Evolutionary conservation across 1,139 yeast species (phyloP).

Genomic region (Geotrichum aggregatum): DNA sequence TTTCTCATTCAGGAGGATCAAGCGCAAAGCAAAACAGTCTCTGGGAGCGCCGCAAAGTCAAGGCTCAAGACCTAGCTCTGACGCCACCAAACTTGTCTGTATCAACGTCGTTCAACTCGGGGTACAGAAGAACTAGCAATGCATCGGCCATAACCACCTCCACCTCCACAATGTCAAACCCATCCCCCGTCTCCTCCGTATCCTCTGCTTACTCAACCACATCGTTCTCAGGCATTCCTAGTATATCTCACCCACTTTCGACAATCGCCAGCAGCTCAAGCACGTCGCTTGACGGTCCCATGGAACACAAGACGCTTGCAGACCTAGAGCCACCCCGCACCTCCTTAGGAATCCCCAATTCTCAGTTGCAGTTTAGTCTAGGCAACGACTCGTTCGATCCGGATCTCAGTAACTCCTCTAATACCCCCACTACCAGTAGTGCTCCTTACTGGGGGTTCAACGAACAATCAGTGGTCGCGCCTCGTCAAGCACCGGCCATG

Average conservation of each 20-base stretch:
- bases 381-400: not conserved
- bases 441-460: not conserved
- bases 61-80: not conserved
- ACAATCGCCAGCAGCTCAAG: too few species aligned
- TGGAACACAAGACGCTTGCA: not conserved
- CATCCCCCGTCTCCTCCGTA: not conserved
- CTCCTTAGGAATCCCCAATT: not conserved
- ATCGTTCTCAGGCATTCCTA: not conserved
- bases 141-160: not conserved
- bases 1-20: not conserved
- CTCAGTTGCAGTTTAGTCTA: not conserved
- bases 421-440: not conserved
- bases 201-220: not conserved
- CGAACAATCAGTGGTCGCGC: not conserved
- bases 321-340: too few species aligned
- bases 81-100: not conserved
- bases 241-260: not conserved
- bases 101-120: not conserved
- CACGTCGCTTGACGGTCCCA: not conserved
- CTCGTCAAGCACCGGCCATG: not conserved
- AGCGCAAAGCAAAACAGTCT: not conserved
- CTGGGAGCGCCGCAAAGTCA: not conserved
- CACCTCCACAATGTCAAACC: not conserved
- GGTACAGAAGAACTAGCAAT: not conserved
- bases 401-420: too few species aligned